These are phyloP conservation scores for Mycena chlorophos DNA, from an alignment of 768 basidiomycete species.

Conservation along the genomic window DNA sequence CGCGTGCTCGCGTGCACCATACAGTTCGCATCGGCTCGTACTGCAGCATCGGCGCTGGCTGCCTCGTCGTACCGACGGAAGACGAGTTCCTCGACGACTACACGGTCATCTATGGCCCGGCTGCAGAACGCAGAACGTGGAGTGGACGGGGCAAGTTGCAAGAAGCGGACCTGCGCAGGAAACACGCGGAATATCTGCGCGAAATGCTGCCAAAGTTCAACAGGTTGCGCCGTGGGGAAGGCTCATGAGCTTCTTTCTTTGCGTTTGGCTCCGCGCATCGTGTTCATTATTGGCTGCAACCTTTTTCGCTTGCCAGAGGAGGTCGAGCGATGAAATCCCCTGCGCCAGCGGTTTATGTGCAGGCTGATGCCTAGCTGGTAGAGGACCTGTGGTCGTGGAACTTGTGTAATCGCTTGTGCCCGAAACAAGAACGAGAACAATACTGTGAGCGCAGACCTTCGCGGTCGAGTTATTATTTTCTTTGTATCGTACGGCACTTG, in stretches of 20 bases:
- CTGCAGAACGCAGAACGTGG: conserved; percentile 76
- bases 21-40: conserved; percentile 76
- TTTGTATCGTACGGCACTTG: not conserved
- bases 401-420: no score
- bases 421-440: no score
- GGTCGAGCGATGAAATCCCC: no score
- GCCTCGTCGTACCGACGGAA: conserved; percentile 75
- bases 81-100: conserved; percentile 80
- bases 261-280: not conserved
- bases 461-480: not conserved
- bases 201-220: conserved; percentile 94
- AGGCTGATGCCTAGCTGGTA: no score
- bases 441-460: no score
- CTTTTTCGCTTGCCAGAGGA: no score
- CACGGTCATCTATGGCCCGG: conserved; percentile 80
- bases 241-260: conserved; percentile 37
- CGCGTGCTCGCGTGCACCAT: conserved; percentile 80
- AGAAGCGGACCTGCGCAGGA: conserved; percentile 78
- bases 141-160: conserved; percentile 83
- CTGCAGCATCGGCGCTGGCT: conserved; percentile 82
- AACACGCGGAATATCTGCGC: conserved; percentile 88
- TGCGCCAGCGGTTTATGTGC: no score
- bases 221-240: conserved; percentile 62
- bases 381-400: no score
- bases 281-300: not conserved